phyloP scores from a whole-genome alignment of 1,284 basidiomycete genomes.

The Cutaneotrichosporon arboriforme region DNA sequence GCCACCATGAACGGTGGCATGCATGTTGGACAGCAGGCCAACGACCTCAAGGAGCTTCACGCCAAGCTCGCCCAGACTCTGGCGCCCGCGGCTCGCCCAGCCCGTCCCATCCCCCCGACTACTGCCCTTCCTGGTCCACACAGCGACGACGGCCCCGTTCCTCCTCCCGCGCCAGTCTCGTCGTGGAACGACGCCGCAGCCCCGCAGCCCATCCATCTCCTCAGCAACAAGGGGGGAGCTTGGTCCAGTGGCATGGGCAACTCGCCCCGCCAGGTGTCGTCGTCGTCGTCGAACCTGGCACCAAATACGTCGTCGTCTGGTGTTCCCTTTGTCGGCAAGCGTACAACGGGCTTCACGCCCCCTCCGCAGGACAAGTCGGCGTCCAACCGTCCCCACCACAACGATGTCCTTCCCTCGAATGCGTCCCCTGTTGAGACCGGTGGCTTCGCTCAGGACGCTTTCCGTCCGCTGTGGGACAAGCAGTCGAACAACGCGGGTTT shows the following conservation, averaged over 20 bases:
- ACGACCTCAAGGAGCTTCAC: conserved; percentile 38
- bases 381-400: conserved; percentile 26
- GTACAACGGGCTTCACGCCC: conserved; percentile 25
- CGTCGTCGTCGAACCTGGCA: not conserved
- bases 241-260: conserved; percentile 19
- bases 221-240: conserved; percentile 2
- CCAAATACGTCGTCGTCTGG: not conserved
- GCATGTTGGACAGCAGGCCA: conserved; percentile 40
- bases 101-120: conserved; percentile 27
- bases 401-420: conserved; percentile 26
- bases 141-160: conserved; percentile 24
- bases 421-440: conserved; percentile 31
- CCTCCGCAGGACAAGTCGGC: conserved; percentile 1
- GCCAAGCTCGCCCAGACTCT: conserved; percentile 6
- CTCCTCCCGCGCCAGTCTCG: conserved; percentile 41
- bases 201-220: conserved; percentile 16
- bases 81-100: conserved; percentile 20
- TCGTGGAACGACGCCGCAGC: conserved; percentile 37
- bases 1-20: conserved; percentile 37
- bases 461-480: conserved; percentile 34
- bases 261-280: conserved; percentile 21
- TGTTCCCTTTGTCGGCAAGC: conserved; percentile 13
- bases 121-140: conserved; percentile 13
- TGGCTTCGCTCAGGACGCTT: conserved; percentile 40
- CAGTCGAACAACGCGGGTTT: conserved; percentile 10